Evolutionary conservation across 257 asterid species (phyloP).

Genomic region (Petunia secreta): DNA sequence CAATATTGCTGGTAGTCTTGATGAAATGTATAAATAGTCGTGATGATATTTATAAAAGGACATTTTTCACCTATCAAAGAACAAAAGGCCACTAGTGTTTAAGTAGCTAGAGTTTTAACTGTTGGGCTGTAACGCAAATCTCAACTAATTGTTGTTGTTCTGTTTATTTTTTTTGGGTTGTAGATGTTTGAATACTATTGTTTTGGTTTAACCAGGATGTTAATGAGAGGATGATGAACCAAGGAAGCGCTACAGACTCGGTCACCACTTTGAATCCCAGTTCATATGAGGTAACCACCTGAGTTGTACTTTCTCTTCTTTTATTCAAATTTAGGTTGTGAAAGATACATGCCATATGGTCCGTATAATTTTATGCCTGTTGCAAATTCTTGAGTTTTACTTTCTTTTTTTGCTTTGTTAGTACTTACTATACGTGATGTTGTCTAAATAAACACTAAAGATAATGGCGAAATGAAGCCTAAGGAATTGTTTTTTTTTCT

Average conservation of each 20-base stretch:
- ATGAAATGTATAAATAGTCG: too few relatives aligned
- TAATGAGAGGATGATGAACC: slow-evolving; percentile 66
- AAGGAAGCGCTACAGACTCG: slow-evolving; percentile 65
- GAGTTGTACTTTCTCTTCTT: background rate
- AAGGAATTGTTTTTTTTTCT: background rate
- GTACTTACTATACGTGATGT: background rate
- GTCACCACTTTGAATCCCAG: slow-evolving; percentile 42
- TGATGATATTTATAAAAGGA: too few relatives aligned
- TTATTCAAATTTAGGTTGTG: background rate
- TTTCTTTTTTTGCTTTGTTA: background rate
- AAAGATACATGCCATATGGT: slow-evolving; percentile 4
- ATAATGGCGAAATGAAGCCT: background rate
- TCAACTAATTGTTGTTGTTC: background rate
- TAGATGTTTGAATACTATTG: background rate
- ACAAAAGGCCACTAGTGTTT: background rate
- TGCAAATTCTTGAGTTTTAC: background rate
- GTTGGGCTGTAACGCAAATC: slow-evolving; percentile 1
- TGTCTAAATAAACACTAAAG: slow-evolving; percentile 3
- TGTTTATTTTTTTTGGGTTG: background rate
- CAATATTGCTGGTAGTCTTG: too few relatives aligned
- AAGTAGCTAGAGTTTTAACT: slow-evolving; percentile 14
- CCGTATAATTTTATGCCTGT: slow-evolving; percentile 10
- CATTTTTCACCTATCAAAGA: too few relatives aligned
- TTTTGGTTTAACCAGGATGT: slow-evolving; percentile 36
- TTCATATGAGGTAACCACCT: slow-evolving; percentile 63